Evolutionary conservation across 2,329 filamentous ascomycete genomes (phyloP).

Genomic region (Cylindrodendrum hubeiense): DNA sequence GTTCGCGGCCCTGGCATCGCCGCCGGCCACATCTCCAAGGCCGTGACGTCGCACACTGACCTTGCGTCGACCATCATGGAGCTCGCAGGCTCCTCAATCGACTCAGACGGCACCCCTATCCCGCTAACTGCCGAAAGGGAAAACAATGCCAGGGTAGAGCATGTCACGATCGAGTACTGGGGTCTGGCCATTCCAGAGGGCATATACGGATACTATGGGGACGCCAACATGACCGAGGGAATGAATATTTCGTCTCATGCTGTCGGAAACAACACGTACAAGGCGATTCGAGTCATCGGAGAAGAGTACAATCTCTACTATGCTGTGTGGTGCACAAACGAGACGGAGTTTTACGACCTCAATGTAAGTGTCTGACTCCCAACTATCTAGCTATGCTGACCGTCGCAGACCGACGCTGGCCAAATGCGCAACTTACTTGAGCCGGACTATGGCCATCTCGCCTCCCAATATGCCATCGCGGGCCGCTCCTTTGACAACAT

Average conservation of each 20-base stretch:
- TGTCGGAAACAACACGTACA: conserved; percentile 63
- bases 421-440: conserved; percentile 17
- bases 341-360: conserved; percentile 63
- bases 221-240: conserved; percentile 1
- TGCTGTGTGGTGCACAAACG: conserved; percentile 65
- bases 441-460: neutral
- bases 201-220: conserved; percentile 18
- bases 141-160: conserved; percentile 51
- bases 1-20: conserved; percentile 62
- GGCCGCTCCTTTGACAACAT: neutral
- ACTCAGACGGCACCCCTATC: conserved; percentile 66
- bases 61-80: conserved; percentile 66
- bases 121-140: conserved; percentile 44
- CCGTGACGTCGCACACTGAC: conserved; percentile 65
- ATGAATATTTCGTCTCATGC: neutral
- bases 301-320: conserved; percentile 66
- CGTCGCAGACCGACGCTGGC: conserved; percentile 7
- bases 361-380: conserved; percentile 51
- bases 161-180: conserved; percentile 67
- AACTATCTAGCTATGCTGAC: too few species aligned
- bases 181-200: conserved; percentile 52
- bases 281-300: conserved; percentile 60
- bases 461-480: conserved; percentile 3
- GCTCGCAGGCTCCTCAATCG: conserved; percentile 46
- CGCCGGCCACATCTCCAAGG: conserved; percentile 50